Conservation (phyloP, 2,329 filamentous ascomycete genomes). For the Trichoderma semiorbis region DNA sequence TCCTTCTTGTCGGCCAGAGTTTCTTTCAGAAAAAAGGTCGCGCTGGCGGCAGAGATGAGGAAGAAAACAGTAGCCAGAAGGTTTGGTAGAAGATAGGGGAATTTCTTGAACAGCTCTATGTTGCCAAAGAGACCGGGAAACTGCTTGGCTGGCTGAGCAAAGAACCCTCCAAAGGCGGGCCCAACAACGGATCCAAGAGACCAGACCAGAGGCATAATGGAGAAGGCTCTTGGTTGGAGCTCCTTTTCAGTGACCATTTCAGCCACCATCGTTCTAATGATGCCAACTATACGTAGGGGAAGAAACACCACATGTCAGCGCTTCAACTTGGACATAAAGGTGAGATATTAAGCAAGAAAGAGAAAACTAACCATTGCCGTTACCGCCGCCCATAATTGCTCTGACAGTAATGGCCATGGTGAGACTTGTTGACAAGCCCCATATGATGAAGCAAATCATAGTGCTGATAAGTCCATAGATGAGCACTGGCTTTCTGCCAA, state of each 20-base stretch:
- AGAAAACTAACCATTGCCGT: conserved; percentile 68
- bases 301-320: background rate
- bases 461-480: conserved; percentile 70
- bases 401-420: conserved; percentile 76
- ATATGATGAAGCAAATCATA: conserved; percentile 76
- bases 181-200: conserved; percentile 84
- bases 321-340: background rate
- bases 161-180: conserved; percentile 79
- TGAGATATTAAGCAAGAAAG: conserved; percentile 21
- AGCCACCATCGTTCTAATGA: conserved; percentile 86
- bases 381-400: conserved; percentile 75
- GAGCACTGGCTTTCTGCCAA: conserved; percentile 81
- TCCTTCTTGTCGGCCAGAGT: conserved; percentile 71
- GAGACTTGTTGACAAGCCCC: conserved; percentile 78
- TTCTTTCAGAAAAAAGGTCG: conserved; percentile 79
- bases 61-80: conserved; percentile 74
- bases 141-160: conserved; percentile 75
- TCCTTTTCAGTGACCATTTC: conserved; percentile 87
- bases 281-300: conserved; percentile 60
- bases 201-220: conserved; percentile 89
- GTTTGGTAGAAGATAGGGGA: conserved; percentile 83
- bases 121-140: conserved; percentile 68
- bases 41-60: conserved; percentile 68
- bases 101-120: conserved; percentile 65
- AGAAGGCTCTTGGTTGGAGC: conserved; percentile 84